These are phyloP conservation scores for Kurtzmaniella fragi DNA, from an alignment of 805 yeast genomes.

Conservation along the genomic window DNA sequence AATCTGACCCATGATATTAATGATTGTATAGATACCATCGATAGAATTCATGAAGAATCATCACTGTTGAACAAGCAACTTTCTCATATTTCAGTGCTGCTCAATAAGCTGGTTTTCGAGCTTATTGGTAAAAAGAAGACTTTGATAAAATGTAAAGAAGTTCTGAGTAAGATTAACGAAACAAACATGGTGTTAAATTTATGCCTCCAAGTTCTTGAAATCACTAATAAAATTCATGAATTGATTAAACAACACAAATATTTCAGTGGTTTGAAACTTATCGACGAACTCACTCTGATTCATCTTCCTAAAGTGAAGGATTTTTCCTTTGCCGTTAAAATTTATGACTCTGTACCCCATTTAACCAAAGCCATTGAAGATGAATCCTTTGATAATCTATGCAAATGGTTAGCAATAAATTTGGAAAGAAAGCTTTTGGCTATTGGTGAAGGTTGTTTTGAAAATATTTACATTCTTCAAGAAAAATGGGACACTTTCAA, in stretches of 20 bases:
- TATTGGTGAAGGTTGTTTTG: constrained; percentile 55
- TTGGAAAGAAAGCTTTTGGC: constrained; percentile 55
- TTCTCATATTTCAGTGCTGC: constrained; percentile 47
- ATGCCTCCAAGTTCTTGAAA: constrained; percentile 77
- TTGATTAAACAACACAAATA: constrained; percentile 69
- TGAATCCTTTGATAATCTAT: constrained; percentile 62
- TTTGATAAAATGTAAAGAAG: constrained; percentile 56
- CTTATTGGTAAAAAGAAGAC: constrained; percentile 58
- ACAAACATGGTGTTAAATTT: constrained; percentile 64
- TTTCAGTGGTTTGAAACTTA: constrained; percentile 79
- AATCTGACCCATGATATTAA: constrained; percentile 53
- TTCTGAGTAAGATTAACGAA: constrained; percentile 63
- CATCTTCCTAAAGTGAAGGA: constrained; percentile 67
- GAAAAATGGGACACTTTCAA: constrained; percentile 54
- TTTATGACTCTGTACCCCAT: constrained; percentile 72
- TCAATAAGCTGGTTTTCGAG: constrained; percentile 62
- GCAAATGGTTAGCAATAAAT: constrained; percentile 57
- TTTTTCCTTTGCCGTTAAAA: constrained; percentile 70
- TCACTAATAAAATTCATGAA: constrained; percentile 81
- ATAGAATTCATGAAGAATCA: constrained; percentile 55
- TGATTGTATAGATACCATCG: constrained; percentile 58
- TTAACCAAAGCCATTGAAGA: constrained; percentile 68
- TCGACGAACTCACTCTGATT: constrained; percentile 67
- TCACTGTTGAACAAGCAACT: constrained; percentile 52
- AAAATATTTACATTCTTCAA: constrained; percentile 51